These are phyloP conservation scores for Mortierella sp. DNA, from an alignment of 371 early-diverging fungal genomes.

Conservation along the genomic window DNA sequence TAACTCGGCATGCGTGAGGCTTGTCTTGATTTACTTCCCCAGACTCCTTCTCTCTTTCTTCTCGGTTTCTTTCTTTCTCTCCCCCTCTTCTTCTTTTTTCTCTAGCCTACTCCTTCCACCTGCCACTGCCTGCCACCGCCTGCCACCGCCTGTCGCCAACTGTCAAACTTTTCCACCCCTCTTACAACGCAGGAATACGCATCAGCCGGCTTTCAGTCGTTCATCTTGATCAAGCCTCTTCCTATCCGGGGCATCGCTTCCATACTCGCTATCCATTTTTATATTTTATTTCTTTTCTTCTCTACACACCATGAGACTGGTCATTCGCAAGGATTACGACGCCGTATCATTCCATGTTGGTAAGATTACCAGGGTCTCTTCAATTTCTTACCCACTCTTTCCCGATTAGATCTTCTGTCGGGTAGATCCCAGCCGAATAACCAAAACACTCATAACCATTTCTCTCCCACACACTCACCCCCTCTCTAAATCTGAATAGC, in stretches of 20 bases:
- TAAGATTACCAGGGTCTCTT: not conserved
- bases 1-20: too few species aligned
- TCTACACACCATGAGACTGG: slow-evolving; percentile 63
- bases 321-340: slow-evolving; percentile 75
- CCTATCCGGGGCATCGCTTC: too few species aligned
- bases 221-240: too few species aligned
- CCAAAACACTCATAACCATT: not conserved
- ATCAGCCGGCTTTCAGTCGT: too few species aligned
- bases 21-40: too few species aligned
- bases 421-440: too few species aligned
- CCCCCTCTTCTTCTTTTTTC: not conserved
- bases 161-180: too few species aligned
- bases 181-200: too few species aligned
- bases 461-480: not conserved
- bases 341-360: slow-evolving; percentile 64
- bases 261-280: too few species aligned
- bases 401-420: not conserved
- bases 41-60: slow-evolving; percentile 8
- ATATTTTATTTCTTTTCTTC: too few species aligned
- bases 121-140: slow-evolving; percentile 4
- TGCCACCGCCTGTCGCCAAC: too few species aligned
- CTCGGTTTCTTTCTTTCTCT: slow-evolving; percentile 11
- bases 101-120: not conserved
- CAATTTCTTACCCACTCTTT: not conserved
- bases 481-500: slow-evolving; percentile 53